Conservation (phyloP, 371 early-diverging fungal genomes). For the Syncephalastrum sp. region DNA sequence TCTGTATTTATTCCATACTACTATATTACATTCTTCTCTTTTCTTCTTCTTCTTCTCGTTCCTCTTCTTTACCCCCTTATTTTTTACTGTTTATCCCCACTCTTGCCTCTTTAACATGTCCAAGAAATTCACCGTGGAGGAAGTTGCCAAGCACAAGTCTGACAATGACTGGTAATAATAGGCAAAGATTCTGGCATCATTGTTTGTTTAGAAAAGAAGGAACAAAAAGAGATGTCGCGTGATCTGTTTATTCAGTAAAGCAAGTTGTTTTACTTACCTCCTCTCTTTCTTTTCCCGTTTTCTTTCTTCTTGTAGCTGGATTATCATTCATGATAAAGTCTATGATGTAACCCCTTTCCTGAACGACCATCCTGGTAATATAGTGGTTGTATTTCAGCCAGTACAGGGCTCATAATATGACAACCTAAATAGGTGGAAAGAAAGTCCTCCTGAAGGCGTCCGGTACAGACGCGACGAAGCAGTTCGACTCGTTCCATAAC, state of each 20-base stretch:
- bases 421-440: constrained; percentile 32
- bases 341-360: constrained; percentile 85
- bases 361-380: constrained; percentile 63
- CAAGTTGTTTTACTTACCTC: background rate
- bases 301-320: constrained; percentile 60
- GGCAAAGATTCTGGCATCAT: background rate
- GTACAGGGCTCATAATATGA: background rate
- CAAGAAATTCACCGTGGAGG: constrained; percentile 59
- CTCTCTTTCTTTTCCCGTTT: background rate
- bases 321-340: constrained; percentile 78
- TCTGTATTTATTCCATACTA: too few species aligned
- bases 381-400: background rate
- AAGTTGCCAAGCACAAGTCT: constrained; percentile 73
- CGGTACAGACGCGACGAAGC: constrained; percentile 86
- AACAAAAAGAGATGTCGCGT: background rate
- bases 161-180: constrained; percentile 62
- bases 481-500: constrained; percentile 87
- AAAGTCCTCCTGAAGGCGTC: constrained; percentile 78
- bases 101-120: constrained; percentile 12
- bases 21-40: too few species aligned
- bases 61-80: too few species aligned
- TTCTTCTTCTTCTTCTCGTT: too few species aligned
- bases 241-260: background rate
- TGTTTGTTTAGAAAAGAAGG: background rate
- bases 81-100: background rate